Conservation (phyloP, 257 asterid species). For the Gentiana macrophylla region DNA sequence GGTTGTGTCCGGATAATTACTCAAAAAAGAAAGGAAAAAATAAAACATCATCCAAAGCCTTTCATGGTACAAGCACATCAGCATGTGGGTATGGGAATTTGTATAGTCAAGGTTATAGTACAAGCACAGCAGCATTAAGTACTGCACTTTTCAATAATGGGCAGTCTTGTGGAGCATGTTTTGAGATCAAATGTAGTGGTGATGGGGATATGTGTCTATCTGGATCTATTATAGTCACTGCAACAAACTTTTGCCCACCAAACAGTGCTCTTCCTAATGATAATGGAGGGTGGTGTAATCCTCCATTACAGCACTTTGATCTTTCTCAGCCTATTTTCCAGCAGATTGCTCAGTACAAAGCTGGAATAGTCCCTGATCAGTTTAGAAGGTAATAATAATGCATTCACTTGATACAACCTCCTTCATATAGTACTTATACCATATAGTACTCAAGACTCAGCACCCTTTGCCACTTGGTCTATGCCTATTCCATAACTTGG, state of each 20-base stretch:
- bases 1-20: no score
- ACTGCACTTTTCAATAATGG: slow-evolving; percentile 22
- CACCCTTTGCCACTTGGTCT: no score
- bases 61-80: not conserved
- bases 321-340: slow-evolving; percentile 19
- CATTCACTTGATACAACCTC: no score
- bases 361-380: slow-evolving; percentile 20
- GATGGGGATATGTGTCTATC: slow-evolving; percentile 8
- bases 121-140: slow-evolving; percentile 21
- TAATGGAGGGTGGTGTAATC: slow-evolving; percentile 23
- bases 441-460: no score
- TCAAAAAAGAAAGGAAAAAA: no score
- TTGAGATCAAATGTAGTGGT: slow-evolving; percentile 19
- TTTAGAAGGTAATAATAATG: slow-evolving; percentile 13
- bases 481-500: no score
- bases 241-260: slow-evolving; percentile 26
- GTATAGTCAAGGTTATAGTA: slow-evolving; percentile 19
- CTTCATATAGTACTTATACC: no score
- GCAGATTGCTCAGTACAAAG: slow-evolving; percentile 17
- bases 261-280: slow-evolving; percentile 13
- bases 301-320: slow-evolving; percentile 21
- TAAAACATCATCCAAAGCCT: no score
- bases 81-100: slow-evolving; percentile 27
- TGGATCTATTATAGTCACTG: slow-evolving; percentile 15
- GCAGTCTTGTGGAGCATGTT: slow-evolving; percentile 20